Base-by-base conservation (phyloP, 2,329 filamentous ascomycete genomes). In the Clonostachys rosea region DNA sequence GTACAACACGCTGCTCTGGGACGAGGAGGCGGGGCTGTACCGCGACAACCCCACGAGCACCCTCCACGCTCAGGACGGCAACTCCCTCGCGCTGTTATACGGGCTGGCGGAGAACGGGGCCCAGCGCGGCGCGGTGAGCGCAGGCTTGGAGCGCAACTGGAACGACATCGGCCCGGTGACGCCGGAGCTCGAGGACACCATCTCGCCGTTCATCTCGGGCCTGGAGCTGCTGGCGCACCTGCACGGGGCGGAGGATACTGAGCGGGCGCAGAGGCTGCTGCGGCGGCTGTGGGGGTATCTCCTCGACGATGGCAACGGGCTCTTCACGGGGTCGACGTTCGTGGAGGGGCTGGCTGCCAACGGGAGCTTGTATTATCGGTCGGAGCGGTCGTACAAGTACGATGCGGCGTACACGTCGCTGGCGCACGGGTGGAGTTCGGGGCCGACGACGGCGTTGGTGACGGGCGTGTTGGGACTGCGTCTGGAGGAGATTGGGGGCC, bases 11-110 rank as follows among this genome's bases (percentile, higher is more conserved):
- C 12, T 39, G 7, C 17, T 39, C 14, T 39, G 36, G 36, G 36
- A 39, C 17, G 24, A 12, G 9, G 20, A 10, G 18, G 18, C 37
- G 14, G 44, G 66, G n/a, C 62, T 75, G 53, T 73, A 75, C 63
- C 66, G 68, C 49, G 73, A 75, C 55, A 78, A 77, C 51, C n/a
- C 44, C 3, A 70, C 70, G 40, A 59, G 61, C 7, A 72, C 67
- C 1, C 64, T 81, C 2, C 63, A 69, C 49, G 73, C 74, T 0
- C 75, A 79, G 56, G 72, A 75, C 46, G 73, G 71, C 14, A 76
- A 76, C 51, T 68, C 68, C 50, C 68, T 78, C 61, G 71, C 73
- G 4, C 59, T 77, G 13, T 44, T 56, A 33, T 64, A 6, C 49
- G 35, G 37, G 10, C 14, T 39, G 7, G 14, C 36, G 7, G 17